Evolutionary conservation across 1,284 basidiomycete species (phyloP), one percentile per base, ranked within the genome.

Genomic region (Phaffia rhodozyma): DNA sequence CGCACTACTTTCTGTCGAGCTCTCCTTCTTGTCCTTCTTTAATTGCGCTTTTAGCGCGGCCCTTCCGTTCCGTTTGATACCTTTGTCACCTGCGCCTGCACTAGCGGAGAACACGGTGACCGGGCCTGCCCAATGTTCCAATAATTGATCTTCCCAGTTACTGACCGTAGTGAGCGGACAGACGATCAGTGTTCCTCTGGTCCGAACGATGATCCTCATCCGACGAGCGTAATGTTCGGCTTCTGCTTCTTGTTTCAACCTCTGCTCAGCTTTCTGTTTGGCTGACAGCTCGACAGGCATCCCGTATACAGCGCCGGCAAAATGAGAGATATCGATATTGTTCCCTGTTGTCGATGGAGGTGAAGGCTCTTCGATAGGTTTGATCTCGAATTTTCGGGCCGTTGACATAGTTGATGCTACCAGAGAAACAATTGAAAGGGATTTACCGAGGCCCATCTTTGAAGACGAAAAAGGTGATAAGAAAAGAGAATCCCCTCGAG

Each of bases 101-200:
- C 78, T 79, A 2, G 89, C 90, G n/a, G 90, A 90, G 58, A 86
- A 78, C 54, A 93, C 85, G 38, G 81, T 80, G 7, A 93, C 89
- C 63, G 85, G 82, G 18, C 90, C 89, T 66, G 82, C 83, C 90
- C 90, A 91, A 75, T 99, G 96, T 73, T 97, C 93, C 66, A 86
- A 83, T 73, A 98, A 89, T 75, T 99, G 96, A 68, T 96, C 91
- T 76, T 98, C 94, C 96, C 96, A 99, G 72, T 97, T 98, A 55
- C 89, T 85, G 1, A 99, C 90, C 1, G 96, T 97, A 27, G 91
- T 94, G 61, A 99, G 80, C 9, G 96, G 96, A 70, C 96, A 97
- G 30, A 99, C 83, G 69, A 99, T 89, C n/a, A 99, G 77, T 0
- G 96, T 97, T 9, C 87, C 96, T 55, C 91, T 84, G 70, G 87